Evolutionary conservation across 768 basidiomycete genomes (phyloP).

Genomic region (Tremella yokohamensis): DNA sequence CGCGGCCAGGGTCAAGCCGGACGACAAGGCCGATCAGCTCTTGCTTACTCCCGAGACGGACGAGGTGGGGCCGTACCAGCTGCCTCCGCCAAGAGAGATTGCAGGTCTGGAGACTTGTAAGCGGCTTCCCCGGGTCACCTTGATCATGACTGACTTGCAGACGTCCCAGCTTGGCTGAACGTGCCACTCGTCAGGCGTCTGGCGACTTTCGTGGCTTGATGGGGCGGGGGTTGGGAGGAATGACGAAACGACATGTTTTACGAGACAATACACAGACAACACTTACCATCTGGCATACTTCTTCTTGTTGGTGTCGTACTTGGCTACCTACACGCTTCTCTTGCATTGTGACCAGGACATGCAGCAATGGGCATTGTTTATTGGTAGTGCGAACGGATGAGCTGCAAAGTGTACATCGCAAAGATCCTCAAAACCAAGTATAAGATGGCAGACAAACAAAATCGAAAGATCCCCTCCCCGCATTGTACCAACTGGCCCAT

Average conservation of each 20-base stretch:
- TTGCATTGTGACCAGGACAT: too few species aligned
- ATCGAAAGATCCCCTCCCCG: background rate
- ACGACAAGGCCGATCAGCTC: constrained; percentile 94
- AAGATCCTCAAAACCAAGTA: background rate
- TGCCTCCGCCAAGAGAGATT: constrained; percentile 89
- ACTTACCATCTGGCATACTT: too few species aligned
- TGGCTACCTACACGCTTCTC: too few species aligned
- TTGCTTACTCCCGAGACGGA: constrained; percentile 93
- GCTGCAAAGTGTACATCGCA: background rate
- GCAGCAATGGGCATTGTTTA: too few species aligned
- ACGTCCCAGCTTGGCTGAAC: constrained; percentile 45
- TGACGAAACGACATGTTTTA: too few species aligned
- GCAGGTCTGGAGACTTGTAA: constrained; percentile 85
- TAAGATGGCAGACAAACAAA: background rate
- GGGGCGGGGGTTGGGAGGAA: too few species aligned
- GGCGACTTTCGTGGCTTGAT: constrained; percentile 31
- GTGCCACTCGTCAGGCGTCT: constrained; percentile 41
- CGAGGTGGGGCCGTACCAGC: constrained; percentile 79
- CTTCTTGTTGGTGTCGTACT: too few species aligned
- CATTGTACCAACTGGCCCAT: background rate
- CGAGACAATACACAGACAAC: too few species aligned
- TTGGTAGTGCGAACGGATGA: too few species aligned
- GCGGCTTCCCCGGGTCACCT: constrained; percentile 8
- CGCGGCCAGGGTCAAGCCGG: constrained; percentile 88
- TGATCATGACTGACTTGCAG: constrained; percentile 17